Conservation (phyloP, 1,139 yeast genomes). For the Candida albicans region DNA sequence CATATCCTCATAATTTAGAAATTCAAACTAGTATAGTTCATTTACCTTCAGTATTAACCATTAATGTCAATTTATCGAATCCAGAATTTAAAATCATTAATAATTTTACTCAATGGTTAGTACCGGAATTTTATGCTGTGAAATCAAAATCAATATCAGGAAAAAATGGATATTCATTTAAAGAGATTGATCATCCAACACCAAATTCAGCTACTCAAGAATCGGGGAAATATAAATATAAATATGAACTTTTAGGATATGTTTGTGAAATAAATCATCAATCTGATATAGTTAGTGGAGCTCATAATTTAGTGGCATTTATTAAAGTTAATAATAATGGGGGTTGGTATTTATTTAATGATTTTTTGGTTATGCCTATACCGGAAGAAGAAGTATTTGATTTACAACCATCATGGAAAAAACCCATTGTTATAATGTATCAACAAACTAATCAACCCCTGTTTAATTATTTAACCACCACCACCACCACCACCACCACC, state of each 20-base stretch:
- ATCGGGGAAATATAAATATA: conserved; percentile 8
- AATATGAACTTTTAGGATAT: conserved; percentile 64
- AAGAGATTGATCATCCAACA: conserved; percentile 27
- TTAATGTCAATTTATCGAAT: conserved; percentile 56
- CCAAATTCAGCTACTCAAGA: too few species aligned
- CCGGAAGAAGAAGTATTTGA: conserved; percentile 73
- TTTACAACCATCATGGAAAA: conserved; percentile 75
- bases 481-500: conserved; percentile 22
- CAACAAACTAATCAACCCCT: conserved; percentile 34
- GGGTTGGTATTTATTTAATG: conserved; percentile 86
- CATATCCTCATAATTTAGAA: conserved; percentile 50
- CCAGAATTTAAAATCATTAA: conserved; percentile 44
- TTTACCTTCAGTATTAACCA: conserved; percentile 66
- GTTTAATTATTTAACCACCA: conserved; percentile 26
- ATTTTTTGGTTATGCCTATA: conserved; percentile 81
- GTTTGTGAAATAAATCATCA: conserved; percentile 68
- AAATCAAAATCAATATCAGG: conserved; percentile 21
- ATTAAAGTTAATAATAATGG: conserved; percentile 44
- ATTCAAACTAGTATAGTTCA: conserved; percentile 44
- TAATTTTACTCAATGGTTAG: conserved; percentile 55
- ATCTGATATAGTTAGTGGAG: conserved; percentile 44
- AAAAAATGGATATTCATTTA: conserved; percentile 21
- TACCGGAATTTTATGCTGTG: conserved; percentile 55
- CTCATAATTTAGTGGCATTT: conserved; percentile 60
- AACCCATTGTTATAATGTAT: conserved; percentile 74